Base-by-base conservation (phyloP, 192 early-diverging fungal genomes). In the Martensiomyces pterosporus region DNA sequence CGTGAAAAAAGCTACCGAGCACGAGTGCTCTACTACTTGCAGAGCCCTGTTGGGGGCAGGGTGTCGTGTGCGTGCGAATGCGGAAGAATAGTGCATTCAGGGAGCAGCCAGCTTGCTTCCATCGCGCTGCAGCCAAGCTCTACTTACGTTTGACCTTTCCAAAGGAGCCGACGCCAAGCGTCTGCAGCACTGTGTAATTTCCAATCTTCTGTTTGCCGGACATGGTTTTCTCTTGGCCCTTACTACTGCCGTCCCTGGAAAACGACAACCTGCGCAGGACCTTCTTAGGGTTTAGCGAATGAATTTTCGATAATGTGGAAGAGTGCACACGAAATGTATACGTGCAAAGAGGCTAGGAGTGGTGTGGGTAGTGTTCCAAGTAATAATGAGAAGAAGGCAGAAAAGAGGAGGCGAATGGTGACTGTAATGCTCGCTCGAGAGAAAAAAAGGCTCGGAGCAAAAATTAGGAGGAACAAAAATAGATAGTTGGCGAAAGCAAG, bases 101-200 rank as follows among this genome's bases (percentile, higher is more conserved):
- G n/a, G n/a, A n/a, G n/a, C n/a, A n/a, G n/a, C n/a, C n/a, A n/a
- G n/a, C n/a, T n/a, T n/a, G n/a, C n/a, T n/a, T n/a, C n/a, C n/a
- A n/a, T n/a, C n/a, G n/a, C n/a, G n/a, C n/a, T n/a, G n/a, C n/a
- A n/a, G n/a, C n/a, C n/a, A n/a, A n/a, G n/a, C 12, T 32, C 17
- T 56, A 56, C 78, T 75, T 85, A 96, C 94, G 79, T 74, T 97
- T 98, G 33, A 98, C 96, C 80, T 98, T 98, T 42, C 92, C 96
- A 79, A 98, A 98, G 7, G 91, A 92, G 9, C 96, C 96, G 18
- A 89, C 85, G 41, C 96, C 96, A 17, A 98, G 83, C n/a, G 94
- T 97, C 60, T 93, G 87, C 36, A 96, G 76, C 24, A 96, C 80
- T 38, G 88, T 91, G 56, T 98, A 98, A 64, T 92, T 92, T 2